A percentile compares a stretch with the other conserved stretches of the same genome.
Evolutionary conservation across 805 yeast species (phyloP).

Genomic region (Kurtzmaniella fragi): DNA sequence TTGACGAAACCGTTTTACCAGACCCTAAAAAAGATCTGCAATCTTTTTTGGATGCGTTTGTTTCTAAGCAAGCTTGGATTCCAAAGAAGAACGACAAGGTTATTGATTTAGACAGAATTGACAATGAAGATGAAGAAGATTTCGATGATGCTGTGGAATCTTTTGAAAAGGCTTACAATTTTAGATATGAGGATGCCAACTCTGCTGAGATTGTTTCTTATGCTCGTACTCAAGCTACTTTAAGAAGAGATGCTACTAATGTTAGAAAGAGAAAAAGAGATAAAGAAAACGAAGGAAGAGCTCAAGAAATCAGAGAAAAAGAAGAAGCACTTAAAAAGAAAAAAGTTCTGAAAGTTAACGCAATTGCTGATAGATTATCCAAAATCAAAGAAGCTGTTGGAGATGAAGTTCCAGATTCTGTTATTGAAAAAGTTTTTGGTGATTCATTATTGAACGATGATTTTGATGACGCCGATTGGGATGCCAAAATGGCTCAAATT

Average conservation of each 20-base stretch:
- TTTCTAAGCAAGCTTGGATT: slow-evolving; percentile 83
- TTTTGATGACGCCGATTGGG: slow-evolving; percentile 91
- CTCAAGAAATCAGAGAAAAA: slow-evolving; percentile 47
- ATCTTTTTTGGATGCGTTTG: slow-evolving; percentile 67
- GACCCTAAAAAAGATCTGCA: slow-evolving; percentile 54
- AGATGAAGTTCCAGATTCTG: slow-evolving; percentile 53
- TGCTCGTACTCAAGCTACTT: slow-evolving; percentile 90
- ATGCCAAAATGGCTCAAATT: slow-evolving; percentile 72
- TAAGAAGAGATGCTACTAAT: slow-evolving; percentile 73
- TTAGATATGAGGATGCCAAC: slow-evolving; percentile 89
- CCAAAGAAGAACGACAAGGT: slow-evolving; percentile 63
- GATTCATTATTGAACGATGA: slow-evolving; percentile 79
- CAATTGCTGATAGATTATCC: slow-evolving; percentile 65
- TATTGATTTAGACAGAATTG: slow-evolving; percentile 45
- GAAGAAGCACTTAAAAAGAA: slow-evolving; percentile 63
- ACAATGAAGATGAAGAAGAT: slow-evolving; percentile 66
- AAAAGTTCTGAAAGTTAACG: slow-evolving; percentile 71
- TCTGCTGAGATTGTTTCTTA: slow-evolving; percentile 89
- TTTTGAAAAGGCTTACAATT: slow-evolving; percentile 90
- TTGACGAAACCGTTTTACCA: slow-evolving; percentile 47
- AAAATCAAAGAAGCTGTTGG: slow-evolving; percentile 68
- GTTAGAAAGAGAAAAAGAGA: slow-evolving; percentile 82
- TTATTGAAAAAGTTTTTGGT: slow-evolving; percentile 61
- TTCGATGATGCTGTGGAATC: slow-evolving; percentile 89
- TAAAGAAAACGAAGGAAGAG: slow-evolving; percentile 51